Evolutionary conservation across 208 protist species (phyloP), one percentile per base, ranked within the genome.

Genomic region (Wallacemonas sp.): DNA sequence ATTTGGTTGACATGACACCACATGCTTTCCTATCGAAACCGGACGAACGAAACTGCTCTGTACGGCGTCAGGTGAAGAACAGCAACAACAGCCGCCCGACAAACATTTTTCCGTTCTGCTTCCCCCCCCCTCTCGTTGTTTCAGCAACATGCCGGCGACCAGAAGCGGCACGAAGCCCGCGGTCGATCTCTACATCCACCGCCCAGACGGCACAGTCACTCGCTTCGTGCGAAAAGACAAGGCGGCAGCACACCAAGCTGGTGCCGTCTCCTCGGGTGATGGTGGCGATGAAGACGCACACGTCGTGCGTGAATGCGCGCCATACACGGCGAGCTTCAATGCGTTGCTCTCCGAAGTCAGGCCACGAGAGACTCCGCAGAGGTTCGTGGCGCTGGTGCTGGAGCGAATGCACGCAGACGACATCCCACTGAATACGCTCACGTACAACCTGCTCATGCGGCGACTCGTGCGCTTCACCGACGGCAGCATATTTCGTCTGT

Each of bases 261-360:
- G 11, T 29, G 44, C 36, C 12, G 64, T 46, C n/a, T 43, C 52
- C 17, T 12, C 30, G 3, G 52, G n/a, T 4, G 70, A 74, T 49
- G 70, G 70, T 17, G 71, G 76, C 55, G 90, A 97, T 32, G 90
- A 92, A 26, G 85, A 88, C 34, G 78, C 79, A 44, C 76, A 88
- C 17, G 49, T 65, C 0, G 93, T 97, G 26, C 61, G 65, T 44
- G 79, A 81, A 43, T 96, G 90, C 49, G 79, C 90, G 2, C 86
- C 88, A 19, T 96, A 95, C 80, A 96, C 90, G 6, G 88, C 81
- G 1, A 93, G 87, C 64, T 97, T 96, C 65, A 97, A 97, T 62
- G 66, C 78, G 1, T 74, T 96, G 14, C 68, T 96, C 21, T 56
- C 78, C 27, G 84, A 90, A 30, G 47, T 49, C 0, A 61, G 76